These are phyloP conservation scores for Lichtheimia ramosa DNA, from an alignment of 371 early-diverging fungal species.

Conservation along the genomic window DNA sequence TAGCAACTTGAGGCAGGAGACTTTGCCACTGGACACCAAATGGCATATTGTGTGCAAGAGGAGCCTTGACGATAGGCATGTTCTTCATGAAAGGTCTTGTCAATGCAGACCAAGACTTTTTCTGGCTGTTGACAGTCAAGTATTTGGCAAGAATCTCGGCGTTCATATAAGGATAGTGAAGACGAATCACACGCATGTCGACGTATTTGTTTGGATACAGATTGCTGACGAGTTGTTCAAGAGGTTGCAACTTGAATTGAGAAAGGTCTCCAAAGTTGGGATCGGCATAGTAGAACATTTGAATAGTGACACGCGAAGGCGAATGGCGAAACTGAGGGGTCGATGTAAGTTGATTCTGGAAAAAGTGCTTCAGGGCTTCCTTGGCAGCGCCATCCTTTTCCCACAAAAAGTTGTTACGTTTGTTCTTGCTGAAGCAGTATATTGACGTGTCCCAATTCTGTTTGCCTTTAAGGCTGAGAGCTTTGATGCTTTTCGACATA, in stretches of 20 bases:
- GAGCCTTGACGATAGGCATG: constrained; percentile 51
- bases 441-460: constrained; percentile 53
- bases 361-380: constrained; percentile 42
- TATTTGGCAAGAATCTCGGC: constrained; percentile 56
- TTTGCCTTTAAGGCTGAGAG: constrained; percentile 49
- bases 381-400: constrained; percentile 51
- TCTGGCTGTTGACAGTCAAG: constrained; percentile 42
- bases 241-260: constrained; percentile 37
- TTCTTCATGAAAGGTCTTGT: constrained; percentile 45
- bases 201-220: constrained; percentile 51
- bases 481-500: constrained; percentile 56
- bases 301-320: constrained; percentile 46
- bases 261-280: constrained; percentile 32
- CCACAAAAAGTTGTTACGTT: constrained; percentile 50
- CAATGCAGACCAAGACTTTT: constrained; percentile 35
- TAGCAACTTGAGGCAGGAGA: constrained; percentile 44
- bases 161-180: constrained; percentile 56
- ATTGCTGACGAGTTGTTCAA: constrained; percentile 38
- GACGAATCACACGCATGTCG: constrained; percentile 38
- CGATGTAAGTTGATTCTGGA: constrained; percentile 49
- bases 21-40: constrained; percentile 48
- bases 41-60: constrained; percentile 49
- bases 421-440: constrained; percentile 45
- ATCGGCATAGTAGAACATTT: constrained; percentile 53
- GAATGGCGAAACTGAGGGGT: constrained; percentile 52